A percentile compares a stretch with the other conserved stretches of the same genome.
Evolutionary conservation across 306 rosid genomes (phyloP).

Genomic region (Alnus rubra): DNA sequence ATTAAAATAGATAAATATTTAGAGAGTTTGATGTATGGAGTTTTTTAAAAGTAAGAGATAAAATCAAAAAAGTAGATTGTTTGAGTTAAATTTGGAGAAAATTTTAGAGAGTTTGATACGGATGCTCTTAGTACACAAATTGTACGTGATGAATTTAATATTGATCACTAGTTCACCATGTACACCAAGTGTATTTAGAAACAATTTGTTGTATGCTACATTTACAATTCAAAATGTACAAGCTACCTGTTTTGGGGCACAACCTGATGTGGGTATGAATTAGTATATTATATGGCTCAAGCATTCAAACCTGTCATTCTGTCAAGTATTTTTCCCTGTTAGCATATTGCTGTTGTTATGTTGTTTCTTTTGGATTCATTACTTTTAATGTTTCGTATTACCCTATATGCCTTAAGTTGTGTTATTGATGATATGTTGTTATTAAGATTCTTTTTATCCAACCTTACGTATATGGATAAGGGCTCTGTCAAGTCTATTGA

Average conservation of each 20-base stretch:
- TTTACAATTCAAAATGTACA: neutral
- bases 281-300: neutral
- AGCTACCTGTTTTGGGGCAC: neutral
- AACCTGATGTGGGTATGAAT: neutral
- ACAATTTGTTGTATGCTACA: neutral
- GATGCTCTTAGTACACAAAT: neutral
- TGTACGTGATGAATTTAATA: neutral
- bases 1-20: too few relatives aligned
- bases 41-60: too few relatives aligned
- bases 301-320: too few relatives aligned
- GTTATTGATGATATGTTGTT: neutral
- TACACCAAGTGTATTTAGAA: too few relatives aligned
- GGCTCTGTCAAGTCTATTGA: slow-evolving; percentile 2
- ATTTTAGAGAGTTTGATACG: too few relatives aligned
- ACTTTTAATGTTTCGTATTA: neutral
- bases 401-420: neutral
- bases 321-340: neutral
- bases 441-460: neutral
- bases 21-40: too few relatives aligned
- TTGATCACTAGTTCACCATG: neutral
- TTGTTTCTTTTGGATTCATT: neutral
- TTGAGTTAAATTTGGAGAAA: too few relatives aligned
- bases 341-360: neutral
- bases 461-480: neutral
- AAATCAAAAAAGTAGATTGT: too few relatives aligned